Conservation (phyloP, 805 yeast species). For the Candida coleopterorum region DNA sequence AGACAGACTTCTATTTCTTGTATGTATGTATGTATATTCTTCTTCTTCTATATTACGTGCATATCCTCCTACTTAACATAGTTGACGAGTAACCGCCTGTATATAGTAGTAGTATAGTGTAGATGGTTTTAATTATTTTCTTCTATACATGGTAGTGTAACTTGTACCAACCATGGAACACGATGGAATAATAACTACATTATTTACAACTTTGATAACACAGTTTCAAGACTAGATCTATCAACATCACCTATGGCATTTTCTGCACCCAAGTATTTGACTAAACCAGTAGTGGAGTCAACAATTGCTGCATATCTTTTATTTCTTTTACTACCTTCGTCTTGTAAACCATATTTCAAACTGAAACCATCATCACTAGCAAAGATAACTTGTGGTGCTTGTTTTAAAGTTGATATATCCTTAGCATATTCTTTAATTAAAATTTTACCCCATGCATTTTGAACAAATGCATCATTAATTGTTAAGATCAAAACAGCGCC, state of each 20-base stretch:
- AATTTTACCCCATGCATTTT: conserved; percentile 42
- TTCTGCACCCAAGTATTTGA: conserved; percentile 34
- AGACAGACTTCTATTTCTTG: no score
- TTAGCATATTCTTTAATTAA: conserved; percentile 23
- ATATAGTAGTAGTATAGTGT: no score
- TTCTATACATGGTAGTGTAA: conserved; percentile 1
- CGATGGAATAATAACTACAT: neutral
- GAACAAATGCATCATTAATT: conserved; percentile 40
- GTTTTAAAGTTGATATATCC: conserved; percentile 11
- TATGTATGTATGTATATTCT: no score
- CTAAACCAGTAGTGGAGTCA: conserved; percentile 19
- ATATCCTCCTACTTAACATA: no score
- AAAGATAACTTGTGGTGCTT: conserved; percentile 28
- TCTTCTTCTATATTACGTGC: no score
- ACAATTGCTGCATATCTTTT: conserved; percentile 37
- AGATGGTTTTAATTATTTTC: neutral
- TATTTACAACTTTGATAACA: conserved; percentile 25
- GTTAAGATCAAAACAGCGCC: conserved; percentile 31
- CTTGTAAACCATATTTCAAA: conserved; percentile 22
- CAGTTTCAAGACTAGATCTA: conserved; percentile 34
- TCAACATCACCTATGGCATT: conserved; percentile 28
- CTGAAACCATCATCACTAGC: conserved; percentile 39
- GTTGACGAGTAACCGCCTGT: no score
- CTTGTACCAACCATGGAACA: neutral
- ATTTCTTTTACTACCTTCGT: conserved; percentile 36